Base-by-base conservation (phyloP, 2,329 filamentous ascomycete species). In the Dothiorella sarmentorum region DNA sequence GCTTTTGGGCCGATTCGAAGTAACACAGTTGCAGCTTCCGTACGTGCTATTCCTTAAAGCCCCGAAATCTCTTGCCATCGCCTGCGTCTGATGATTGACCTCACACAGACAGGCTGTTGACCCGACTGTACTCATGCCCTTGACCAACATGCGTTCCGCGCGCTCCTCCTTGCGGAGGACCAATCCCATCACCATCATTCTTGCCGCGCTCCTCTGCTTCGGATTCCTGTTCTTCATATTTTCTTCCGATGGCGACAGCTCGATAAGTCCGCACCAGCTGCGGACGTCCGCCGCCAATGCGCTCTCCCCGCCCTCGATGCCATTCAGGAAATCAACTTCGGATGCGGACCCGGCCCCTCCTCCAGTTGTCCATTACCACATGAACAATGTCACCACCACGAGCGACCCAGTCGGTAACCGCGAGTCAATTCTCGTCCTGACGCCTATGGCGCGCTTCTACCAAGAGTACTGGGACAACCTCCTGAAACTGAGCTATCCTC, bases 391-490 rank as follows among this genome's bases (percentile, higher is more conserved):
- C 66, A 97, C 92, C 42, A 90, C 90, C 60, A 89, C 92, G 18
- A 73, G 81, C 53, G 82, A 89, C 63, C 90, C 94, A 1, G 78
- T 91, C 52, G 83, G 81, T 62, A 94, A 96, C 71, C 80, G 85
- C 64, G 94, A 99, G 78, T 88, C 87, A 53, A 82, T 99, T 61
- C 85, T 99, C 58, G 89, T 99, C 69, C 83, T 99, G 61, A 97
- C 94, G 1, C 94, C 94, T 9, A 86, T 99, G 76, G 89, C 91
- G 29, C 85, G 90, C 62, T 99, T 97, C 80, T 97, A 97, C 75
- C 87, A 89, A 67, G 86, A 83, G 65, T 99, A 97, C 79, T 99
- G 94, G 93, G 88, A 95, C 73, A 99, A 97, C 68, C 80, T 99
- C 26, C 73, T 92, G 65, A 85, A 85, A 70, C 82, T 99, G 58